Conservation (phyloP, 208 protist genomes). For the Crithidia thermophila region DNA sequence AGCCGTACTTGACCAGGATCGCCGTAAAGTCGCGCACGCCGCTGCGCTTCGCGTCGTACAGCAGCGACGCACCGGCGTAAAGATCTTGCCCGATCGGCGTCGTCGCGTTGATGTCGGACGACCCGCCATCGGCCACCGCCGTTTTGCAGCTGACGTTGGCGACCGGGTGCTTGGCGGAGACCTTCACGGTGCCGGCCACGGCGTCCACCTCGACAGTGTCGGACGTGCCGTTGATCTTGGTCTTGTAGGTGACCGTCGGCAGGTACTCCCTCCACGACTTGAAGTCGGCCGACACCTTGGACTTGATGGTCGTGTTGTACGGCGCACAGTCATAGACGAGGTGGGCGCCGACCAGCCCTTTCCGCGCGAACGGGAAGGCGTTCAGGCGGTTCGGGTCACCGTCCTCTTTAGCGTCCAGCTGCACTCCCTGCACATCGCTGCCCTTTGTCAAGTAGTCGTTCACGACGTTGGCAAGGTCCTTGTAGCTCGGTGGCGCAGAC, state of each 20-base stretch:
- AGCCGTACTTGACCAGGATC: constrained; percentile 35
- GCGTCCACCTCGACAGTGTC: constrained; percentile 26
- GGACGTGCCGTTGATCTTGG: constrained; percentile 16
- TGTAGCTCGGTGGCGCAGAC: constrained; percentile 37
- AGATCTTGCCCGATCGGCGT: constrained; percentile 37
- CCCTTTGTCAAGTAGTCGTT: constrained; percentile 54
- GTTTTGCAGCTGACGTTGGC: constrained; percentile 38
- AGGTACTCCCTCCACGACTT: constrained; percentile 44
- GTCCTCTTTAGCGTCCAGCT: constrained; percentile 45
- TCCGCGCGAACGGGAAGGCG: constrained; percentile 57
- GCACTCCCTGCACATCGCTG: constrained; percentile 37
- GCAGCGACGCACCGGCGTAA: constrained; percentile 35
- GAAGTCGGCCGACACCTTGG: constrained; percentile 21
- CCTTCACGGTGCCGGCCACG: constrained; percentile 21
- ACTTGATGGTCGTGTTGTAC: constrained; percentile 19
- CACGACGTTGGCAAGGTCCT: constrained; percentile 47
- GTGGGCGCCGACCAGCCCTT: constrained; percentile 37
- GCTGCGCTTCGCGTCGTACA: constrained; percentile 73
- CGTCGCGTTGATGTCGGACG: constrained; percentile 40
- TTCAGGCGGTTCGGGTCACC: constrained; percentile 16
- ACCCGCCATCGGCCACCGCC: constrained; percentile 34
- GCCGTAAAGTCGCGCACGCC: constrained; percentile 61
- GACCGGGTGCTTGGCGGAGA: constrained; percentile 38
- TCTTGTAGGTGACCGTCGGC: constrained; percentile 36
- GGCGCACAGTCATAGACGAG: constrained; percentile 33